Evolutionary conservation across 129 eudicot genomes (phyloP), one percentile per base, ranked within the genome.

Genomic region (Artemisia tridentata): DNA sequence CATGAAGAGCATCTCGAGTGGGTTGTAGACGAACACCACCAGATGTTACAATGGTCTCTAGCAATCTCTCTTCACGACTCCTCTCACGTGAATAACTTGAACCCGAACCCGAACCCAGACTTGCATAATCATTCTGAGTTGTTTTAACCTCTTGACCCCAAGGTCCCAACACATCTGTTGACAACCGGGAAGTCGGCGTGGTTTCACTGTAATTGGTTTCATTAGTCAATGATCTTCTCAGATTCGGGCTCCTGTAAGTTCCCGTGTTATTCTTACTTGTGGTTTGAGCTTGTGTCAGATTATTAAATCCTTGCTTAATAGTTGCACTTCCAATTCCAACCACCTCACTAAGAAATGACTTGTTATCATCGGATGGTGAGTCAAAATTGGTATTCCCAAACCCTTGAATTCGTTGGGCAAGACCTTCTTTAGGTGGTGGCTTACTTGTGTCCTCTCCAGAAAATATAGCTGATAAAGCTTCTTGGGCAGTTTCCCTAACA

Each of bases 1-100:
- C 84, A 48, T 88, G 88, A 76, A 92, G 86, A 61, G 89, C 91
- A 78, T 92, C 98, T 62, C 98, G 90, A 16, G 98, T 84, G 20
- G 98, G 98, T 71, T 88, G 98, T 55, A 92, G 68, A 73, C 98
- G 95, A 27, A 92, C 90, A 38, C 98, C 98, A 62, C 98, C 90
- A 73, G 96, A 67, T 63, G 98, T 88, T 49, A 89, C 98, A 63
- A 92, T 34, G 12, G 68, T 63, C 68, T 63, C 68, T 63, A 63
- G 13, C 70, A 92, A 81, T 80, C 88, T 88, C 86, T 86, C 95
- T 63, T 92, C 98, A 53, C 85, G 91, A 65, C 86, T 86, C 85
- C 86, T 84, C 60, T 72, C 81, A 54, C 69, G 80, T 23, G 73
- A 54, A 64, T 75, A 76, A 75, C 88, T 80, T 25, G 95, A 79